Evolutionary conservation across 108 stramenopile genomes (phyloP).

Genomic region (Licmophora abbreviata): DNA sequence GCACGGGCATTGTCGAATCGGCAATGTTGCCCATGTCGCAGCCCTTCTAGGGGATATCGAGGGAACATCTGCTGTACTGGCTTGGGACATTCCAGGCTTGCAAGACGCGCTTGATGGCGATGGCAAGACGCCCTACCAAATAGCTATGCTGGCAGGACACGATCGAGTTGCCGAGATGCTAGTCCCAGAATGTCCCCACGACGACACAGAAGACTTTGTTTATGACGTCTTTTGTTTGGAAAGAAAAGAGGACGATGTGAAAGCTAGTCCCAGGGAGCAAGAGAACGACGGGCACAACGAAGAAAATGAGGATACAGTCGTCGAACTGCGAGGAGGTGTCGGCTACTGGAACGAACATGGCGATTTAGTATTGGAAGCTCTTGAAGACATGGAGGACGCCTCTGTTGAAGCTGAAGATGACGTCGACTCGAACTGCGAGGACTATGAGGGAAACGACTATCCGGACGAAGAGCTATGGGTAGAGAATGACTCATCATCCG

Average conservation of each 20-base stretch:
- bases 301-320: constrained; percentile 8
- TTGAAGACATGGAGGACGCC: constrained; percentile 8
- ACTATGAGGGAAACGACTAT: constrained; percentile 37
- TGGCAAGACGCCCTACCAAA: constrained; percentile 35
- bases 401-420: constrained; percentile 20
- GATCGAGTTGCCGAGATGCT: constrained; percentile 21
- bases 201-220: constrained; percentile 29
- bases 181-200: constrained; percentile 25
- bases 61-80: background rate
- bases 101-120: constrained; percentile 22
- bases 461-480: constrained; percentile 42
- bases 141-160: constrained; percentile 34
- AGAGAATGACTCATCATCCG: background rate
- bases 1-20: background rate
- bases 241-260: constrained; percentile 12
- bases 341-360: constrained; percentile 72
- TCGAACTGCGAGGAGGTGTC: constrained; percentile 53
- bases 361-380: constrained; percentile 51
- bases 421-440: constrained; percentile 40
- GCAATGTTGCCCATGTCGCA: background rate
- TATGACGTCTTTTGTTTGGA: constrained; percentile 37
- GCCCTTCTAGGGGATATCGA: too few species aligned
- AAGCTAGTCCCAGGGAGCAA: too few species aligned
- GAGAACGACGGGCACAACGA: constrained; percentile 1
- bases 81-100: background rate